Conservation (phyloP, 305 asterid genomes). For the Salvia sclarea region DNA sequence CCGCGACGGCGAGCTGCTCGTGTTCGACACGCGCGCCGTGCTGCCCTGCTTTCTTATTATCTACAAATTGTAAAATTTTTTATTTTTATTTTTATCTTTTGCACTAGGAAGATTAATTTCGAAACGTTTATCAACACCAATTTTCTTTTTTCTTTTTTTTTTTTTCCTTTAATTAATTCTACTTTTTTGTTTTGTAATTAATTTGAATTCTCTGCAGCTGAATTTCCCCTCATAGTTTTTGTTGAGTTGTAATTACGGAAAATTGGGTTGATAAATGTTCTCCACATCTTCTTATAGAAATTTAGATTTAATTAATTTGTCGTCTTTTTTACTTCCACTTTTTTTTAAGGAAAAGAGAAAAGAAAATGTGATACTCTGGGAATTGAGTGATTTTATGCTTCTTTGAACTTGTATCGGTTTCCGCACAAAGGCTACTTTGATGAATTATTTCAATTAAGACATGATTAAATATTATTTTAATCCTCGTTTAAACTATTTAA, state of each 20-base stretch:
- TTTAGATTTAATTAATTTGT: too few relatives aligned
- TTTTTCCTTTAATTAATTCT: constrained; percentile 10
- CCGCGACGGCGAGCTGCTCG: constrained; percentile 56
- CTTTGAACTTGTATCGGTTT: neutral
- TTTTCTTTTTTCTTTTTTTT: constrained; percentile 14
- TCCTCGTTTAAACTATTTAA: neutral
- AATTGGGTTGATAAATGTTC: constrained; percentile 38
- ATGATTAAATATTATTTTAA: neutral
- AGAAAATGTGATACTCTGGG: neutral
- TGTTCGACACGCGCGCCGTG: constrained; percentile 57
- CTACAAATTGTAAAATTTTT: constrained; percentile 75
- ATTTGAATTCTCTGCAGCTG: too few relatives aligned
- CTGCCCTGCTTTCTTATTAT: constrained; percentile 84
- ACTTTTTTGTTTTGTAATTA: too few relatives aligned
- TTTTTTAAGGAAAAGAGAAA: neutral
- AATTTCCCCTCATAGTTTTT: constrained; percentile 32
- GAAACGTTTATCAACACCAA: constrained; percentile 27
- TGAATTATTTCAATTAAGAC: constrained; percentile 1
- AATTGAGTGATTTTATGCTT: neutral
- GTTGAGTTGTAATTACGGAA: constrained; percentile 42
- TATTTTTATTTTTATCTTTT: too few relatives aligned
- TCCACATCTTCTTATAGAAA: neutral
- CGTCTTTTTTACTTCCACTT: too few relatives aligned
- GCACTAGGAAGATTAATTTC: too few relatives aligned
- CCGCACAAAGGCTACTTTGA: neutral